These are phyloP conservation scores for Coprinellus micaceus DNA, from an alignment of 768 basidiomycete genomes.

Conservation along the genomic window DNA sequence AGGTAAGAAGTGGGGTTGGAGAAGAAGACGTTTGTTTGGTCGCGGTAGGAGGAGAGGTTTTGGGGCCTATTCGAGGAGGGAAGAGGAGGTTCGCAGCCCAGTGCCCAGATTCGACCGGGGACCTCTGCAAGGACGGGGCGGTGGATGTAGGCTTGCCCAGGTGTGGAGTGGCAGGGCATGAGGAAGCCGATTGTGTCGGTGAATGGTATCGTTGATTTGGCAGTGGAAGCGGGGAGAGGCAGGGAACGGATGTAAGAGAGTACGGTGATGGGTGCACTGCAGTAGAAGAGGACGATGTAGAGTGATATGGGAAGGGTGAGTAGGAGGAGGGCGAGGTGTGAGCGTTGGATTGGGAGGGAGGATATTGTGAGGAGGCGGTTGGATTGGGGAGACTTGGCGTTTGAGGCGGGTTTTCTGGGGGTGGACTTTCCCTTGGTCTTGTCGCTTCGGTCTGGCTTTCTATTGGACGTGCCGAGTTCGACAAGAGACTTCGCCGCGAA, in stretches of 20 bases:
- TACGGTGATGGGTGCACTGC: slow-evolving; percentile 73
- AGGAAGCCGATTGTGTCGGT: slow-evolving; percentile 62
- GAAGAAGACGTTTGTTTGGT: slow-evolving; percentile 85
- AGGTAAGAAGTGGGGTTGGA: slow-evolving; percentile 67
- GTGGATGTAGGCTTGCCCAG: slow-evolving; percentile 88
- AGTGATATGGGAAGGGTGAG: slow-evolving; percentile 57
- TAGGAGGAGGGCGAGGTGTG: slow-evolving; percentile 42
- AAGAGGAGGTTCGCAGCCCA: slow-evolving; percentile 92
- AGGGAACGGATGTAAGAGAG: slow-evolving; percentile 62
- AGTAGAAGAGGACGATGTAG: slow-evolving; percentile 75
- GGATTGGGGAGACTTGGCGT: not conserved
- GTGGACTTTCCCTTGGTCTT: slow-evolving; percentile 4
- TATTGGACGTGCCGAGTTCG: slow-evolving; percentile 34
- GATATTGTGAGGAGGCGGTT: not conserved
- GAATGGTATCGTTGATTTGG: slow-evolving; percentile 16
- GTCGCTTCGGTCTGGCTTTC: slow-evolving; percentile 15
- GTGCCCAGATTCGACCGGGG: slow-evolving; percentile 61
- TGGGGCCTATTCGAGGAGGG: slow-evolving; percentile 37
- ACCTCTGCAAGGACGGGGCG: slow-evolving; percentile 53
- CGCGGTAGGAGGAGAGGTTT: slow-evolving; percentile 52
- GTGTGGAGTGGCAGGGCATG: slow-evolving; percentile 97
- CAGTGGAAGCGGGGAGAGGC: slow-evolving; percentile 47
- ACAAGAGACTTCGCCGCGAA: slow-evolving; percentile 70
- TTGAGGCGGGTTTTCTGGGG: not conserved
- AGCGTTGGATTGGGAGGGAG: slow-evolving; percentile 29